Evolutionary conservation across 2,329 filamentous ascomycete species (phyloP).

Genomic region (Laburnicola sp.): DNA sequence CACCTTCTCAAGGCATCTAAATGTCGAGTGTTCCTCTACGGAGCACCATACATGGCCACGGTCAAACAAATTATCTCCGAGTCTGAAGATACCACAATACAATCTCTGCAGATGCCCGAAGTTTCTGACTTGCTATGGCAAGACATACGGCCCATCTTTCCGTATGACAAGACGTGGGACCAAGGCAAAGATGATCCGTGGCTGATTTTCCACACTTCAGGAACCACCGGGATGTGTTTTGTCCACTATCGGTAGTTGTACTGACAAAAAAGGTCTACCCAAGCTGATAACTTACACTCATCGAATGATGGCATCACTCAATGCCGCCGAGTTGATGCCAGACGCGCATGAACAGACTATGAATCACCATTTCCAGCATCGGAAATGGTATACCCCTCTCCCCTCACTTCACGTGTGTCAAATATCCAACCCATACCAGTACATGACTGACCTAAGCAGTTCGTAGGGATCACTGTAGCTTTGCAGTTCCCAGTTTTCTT

Average conservation of each 20-base stretch:
- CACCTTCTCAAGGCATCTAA: conserved; percentile 7
- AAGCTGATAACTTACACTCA: conserved; percentile 19
- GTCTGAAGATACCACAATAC: not conserved
- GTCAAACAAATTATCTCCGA: conserved; percentile 16
- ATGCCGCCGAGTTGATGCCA: conserved; percentile 12
- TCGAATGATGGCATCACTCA: conserved; percentile 15
- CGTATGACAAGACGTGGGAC: conserved; percentile 20
- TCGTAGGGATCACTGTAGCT: conserved; percentile 14
- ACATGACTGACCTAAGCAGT: conserved; percentile 1
- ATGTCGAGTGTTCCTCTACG: conserved; percentile 14
- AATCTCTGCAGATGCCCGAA: conserved; percentile 6
- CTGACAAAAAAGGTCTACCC: conserved; percentile 11
- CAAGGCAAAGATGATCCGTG: conserved; percentile 24
- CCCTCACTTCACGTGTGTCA: conserved; percentile 13
- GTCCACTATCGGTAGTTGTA: not conserved
- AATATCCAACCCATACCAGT: not conserved
- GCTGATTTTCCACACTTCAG: conserved; percentile 45
- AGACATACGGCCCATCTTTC: conserved; percentile 12
- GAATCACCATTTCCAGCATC: not conserved
- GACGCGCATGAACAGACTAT: conserved; percentile 9
- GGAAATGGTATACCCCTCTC: conserved; percentile 16
- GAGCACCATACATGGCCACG: conserved; percentile 7
- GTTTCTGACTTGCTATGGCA: conserved; percentile 3
- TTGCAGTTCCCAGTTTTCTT: conserved; percentile 14
- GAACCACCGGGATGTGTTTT: conserved; percentile 37